A percentile compares a stretch with the other conserved stretches of the same genome.
Conservation (phyloP, 2,329 filamentous ascomycete species). For the Phaeosphaeria sp. region DNA sequence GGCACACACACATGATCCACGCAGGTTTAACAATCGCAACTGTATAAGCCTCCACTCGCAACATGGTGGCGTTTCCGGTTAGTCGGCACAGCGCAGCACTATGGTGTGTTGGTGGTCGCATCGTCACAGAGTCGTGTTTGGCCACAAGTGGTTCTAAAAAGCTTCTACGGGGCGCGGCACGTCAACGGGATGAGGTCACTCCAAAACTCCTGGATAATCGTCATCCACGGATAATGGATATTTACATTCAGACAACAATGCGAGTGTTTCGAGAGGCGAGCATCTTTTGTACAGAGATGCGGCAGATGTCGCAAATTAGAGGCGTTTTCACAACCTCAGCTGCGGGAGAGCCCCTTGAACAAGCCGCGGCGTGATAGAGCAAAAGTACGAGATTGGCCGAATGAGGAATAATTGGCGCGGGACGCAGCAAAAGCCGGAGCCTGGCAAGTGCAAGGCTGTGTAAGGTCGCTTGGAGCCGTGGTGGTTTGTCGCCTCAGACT, state of each 20-base stretch:
- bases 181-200: constrained; percentile 18
- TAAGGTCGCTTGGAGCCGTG: neutral
- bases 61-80: constrained; percentile 15
- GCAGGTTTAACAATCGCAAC: neutral
- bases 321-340: constrained; percentile 4
- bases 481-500: constrained; percentile 3
- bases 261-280: neutral
- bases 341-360: neutral
- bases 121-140: constrained; percentile 8
- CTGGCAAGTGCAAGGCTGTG: constrained; percentile 2
- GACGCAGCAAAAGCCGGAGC: neutral
- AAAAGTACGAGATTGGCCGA: neutral
- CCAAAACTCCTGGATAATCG: neutral
- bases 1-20: neutral
- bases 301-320: constrained; percentile 6
- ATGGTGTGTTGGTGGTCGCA: neutral
- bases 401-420: neutral
- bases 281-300: constrained; percentile 1
- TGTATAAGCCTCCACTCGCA: neutral
- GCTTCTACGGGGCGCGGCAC: constrained; percentile 3
- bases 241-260: neutral
- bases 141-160: constrained; percentile 7
- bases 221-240: constrained; percentile 6
- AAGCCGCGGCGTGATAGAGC: neutral
- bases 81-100: constrained; percentile 8